Evolutionary conservation across 1,284 basidiomycete species (phyloP), one percentile per base, ranked within the genome.

Genomic region (Irpex sp.): DNA sequence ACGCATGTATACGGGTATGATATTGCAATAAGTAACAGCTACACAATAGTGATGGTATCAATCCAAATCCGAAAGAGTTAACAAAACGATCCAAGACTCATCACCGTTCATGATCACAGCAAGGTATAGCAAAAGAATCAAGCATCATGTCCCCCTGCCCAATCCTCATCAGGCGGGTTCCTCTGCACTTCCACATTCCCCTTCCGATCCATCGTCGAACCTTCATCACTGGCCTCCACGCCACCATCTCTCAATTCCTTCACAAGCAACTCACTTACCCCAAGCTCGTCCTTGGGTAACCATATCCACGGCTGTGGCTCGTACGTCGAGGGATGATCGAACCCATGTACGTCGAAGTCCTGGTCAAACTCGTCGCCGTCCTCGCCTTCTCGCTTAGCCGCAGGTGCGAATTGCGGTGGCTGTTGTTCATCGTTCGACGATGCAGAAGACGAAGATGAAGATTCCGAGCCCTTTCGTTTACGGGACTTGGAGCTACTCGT

Each of bases 341-440:
- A n/a, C 81, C 77, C 17, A 80, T 77, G 71, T 87, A 87, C 13
- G 81, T 84, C 7, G 85, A 86, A 5, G 86, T 26, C 87, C 71
- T 88, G 87, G 68, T 86, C 83, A 73, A 89, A 89, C 2, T 79
- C 79, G 68, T 81, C 77, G 31, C 77, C 74, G 26, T 75, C 75
- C 9, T 62, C 62, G 47, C 38, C 60, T 19, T 57, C 54, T 21
- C 56, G 19, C 11, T 34, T 36, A 9, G 44, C 44, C 17, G 44
- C 44, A 13, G 44, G 44, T 48, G 44, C 44, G 17, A 48, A 48
- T 17, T 48, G 44, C 13, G 44, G 44, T 48, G 44, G 11, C 11
- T 48, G 13, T 17, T 17, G 13, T 48, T 48, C 44, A 17, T 48
- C 44, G 13, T 48, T 17, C 13, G 11, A 13, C 17, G 44, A 48